A percentile compares a stretch with the other conserved stretches of the same genome.
Evolutionary conservation across 2,329 filamentous ascomycete genomes (phyloP).

Genomic region (Aspergillus ustus): DNA sequence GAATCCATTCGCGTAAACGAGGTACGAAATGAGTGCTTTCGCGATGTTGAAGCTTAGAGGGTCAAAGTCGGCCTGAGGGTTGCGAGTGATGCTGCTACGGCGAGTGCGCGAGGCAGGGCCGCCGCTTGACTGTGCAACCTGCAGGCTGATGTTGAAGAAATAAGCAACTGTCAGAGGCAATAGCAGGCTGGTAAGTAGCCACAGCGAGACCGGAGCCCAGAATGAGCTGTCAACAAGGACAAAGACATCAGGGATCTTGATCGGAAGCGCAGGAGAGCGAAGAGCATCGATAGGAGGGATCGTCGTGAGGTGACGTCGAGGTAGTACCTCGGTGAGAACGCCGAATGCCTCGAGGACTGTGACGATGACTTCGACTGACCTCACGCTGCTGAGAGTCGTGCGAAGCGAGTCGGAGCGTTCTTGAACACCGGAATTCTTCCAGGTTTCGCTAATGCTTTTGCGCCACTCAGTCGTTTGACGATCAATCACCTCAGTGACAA

Average conservation of each 20-base stretch:
- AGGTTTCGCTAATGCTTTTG: constrained; percentile 39
- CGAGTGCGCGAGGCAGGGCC: constrained; percentile 32
- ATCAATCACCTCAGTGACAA: constrained; percentile 73
- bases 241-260: constrained; percentile 81
- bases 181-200: constrained; percentile 72
- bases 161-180: constrained; percentile 76
- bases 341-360: constrained; percentile 71
- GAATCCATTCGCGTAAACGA: constrained; percentile 69
- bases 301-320: constrained; percentile 73
- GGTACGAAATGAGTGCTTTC: constrained; percentile 80
- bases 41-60: constrained; percentile 88
- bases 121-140: constrained; percentile 38
- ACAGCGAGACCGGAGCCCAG: constrained; percentile 81
- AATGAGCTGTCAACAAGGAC: constrained; percentile 74
- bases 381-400: constrained; percentile 70
- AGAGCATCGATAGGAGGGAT: constrained; percentile 66
- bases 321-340: constrained; percentile 72
- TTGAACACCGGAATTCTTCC: constrained; percentile 41
- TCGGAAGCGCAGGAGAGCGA: constrained; percentile 61
- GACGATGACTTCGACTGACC: constrained; percentile 70
- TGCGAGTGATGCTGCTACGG: constrained; percentile 21
- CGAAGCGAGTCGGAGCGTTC: constrained; percentile 66
- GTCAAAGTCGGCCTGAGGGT: constrained; percentile 60
- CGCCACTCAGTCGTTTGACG: constrained; percentile 54
- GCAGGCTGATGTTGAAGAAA: constrained; percentile 83